Evolutionary conservation across 345 rosid species (phyloP), one percentile per base, ranked within the genome.

Genomic region (Salix viminalis): DNA sequence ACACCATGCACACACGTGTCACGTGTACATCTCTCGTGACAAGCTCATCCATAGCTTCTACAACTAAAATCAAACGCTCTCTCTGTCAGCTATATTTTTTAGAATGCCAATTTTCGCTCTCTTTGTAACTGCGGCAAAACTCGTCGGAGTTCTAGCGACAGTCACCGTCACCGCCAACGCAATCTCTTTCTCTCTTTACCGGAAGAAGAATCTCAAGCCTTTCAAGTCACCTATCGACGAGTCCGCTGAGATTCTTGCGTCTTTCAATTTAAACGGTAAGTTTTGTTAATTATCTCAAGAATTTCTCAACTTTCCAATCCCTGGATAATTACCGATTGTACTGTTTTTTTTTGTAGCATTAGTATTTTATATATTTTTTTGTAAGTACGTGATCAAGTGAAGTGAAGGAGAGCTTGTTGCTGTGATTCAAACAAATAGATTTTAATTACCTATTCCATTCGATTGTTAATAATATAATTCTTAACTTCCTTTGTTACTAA

Each of bases 151-250:
- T 9, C 74, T 91, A 34, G 90, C 82, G 16, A 88, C 91, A 2
- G 69, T 88, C 28, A 90, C 94, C n/a, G 80, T 93, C 46, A 97
- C 94, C 1, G 91, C 96, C 44, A 91, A 93, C 74, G 94, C 87
- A 1, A 84, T 83, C 81, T 93, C 99, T 5, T 95, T 81, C 86
- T 82, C 91, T 50, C 90, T 92, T 79, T 93, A 74, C 83, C 87
- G 93, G 75, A 88, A 79, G 69, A 87, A 84, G 83, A 77, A 83
- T 70, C 89, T 91, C 70, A 68, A 72, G 1, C 90, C 64, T 48
- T 79, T 96, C 81, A 77, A 80, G 21, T 85, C 99, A 50, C 98
- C 98, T 2, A 90, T 96, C 58, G 85, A 93, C 74, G 97, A 93
- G 88, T 82, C 91, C 52, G 79, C 88, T 18, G 97, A 91, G 37